Evolutionary conservation across 1,139 yeast species (phyloP).

Genomic region (Nadsonia commutata): DNA sequence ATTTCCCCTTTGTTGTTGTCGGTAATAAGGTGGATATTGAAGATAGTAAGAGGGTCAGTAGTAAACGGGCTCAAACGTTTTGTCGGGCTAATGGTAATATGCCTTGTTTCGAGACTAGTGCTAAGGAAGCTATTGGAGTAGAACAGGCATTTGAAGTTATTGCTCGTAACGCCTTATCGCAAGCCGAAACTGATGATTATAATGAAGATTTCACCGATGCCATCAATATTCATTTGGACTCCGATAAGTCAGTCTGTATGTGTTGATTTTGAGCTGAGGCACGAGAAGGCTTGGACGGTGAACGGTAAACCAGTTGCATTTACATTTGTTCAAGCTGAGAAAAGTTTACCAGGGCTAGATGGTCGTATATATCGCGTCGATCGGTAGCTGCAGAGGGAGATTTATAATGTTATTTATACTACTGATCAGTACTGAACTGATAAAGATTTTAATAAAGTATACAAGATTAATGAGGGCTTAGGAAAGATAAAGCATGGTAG

Average conservation of each 20-base stretch:
- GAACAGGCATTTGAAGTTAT: constrained; percentile 93
- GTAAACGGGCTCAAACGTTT: constrained; percentile 73
- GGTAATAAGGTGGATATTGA: constrained; percentile 95
- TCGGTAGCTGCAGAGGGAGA: too few species aligned
- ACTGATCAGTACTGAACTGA: too few species aligned
- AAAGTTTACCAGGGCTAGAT: too few species aligned
- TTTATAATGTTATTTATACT: too few species aligned
- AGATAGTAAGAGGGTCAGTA: constrained; percentile 73
- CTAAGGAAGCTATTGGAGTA: constrained; percentile 86
- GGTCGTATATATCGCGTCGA: too few species aligned
- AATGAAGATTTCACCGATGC: constrained; percentile 94
- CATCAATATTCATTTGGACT: constrained; percentile 82
- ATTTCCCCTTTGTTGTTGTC: constrained; percentile 85
- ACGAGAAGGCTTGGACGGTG: too few species aligned
- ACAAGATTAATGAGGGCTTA: too few species aligned
- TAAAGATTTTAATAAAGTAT: too few species aligned
- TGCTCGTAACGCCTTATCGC: constrained; percentile 89
- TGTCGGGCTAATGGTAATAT: constrained; percentile 79
- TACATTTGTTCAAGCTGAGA: too few species aligned
- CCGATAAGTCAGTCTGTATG: constrained; percentile 62
- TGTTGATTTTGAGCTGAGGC: too few species aligned
- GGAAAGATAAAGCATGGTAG: too few species aligned
- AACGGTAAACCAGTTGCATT: too few species aligned
- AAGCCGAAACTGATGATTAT: constrained; percentile 72
- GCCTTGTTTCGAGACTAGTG: constrained; percentile 89